Conservation (phyloP, 345 rosid genomes). For the Cochlearia excelsa region DNA sequence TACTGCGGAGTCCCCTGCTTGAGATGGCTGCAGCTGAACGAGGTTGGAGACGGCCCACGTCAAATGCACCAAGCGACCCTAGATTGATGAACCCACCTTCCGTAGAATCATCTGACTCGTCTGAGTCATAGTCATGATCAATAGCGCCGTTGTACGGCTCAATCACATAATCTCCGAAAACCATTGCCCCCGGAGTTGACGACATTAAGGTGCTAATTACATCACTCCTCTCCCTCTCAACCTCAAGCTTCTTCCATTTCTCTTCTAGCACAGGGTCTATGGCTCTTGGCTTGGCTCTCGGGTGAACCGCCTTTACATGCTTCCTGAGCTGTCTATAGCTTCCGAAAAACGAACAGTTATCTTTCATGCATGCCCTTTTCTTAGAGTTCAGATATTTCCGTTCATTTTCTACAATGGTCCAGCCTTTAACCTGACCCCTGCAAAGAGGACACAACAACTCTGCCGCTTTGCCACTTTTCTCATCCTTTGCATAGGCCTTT, state of each 20-base stretch:
- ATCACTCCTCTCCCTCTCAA: constrained; percentile 62
- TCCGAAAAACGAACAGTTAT: constrained; percentile 60
- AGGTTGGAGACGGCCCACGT: constrained; percentile 30
- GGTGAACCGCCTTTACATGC: constrained; percentile 74
- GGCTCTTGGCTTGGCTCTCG: constrained; percentile 67
- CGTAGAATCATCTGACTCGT: constrained; percentile 52
- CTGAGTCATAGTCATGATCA: constrained; percentile 46
- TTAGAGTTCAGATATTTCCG: constrained; percentile 58
- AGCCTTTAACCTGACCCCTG: constrained; percentile 89
- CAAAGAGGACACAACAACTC: constrained; percentile 83
- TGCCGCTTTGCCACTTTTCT: constrained; percentile 47
- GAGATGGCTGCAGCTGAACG: constrained; percentile 37
- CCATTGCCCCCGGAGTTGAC: constrained; percentile 67
- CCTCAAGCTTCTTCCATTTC: constrained; percentile 77
- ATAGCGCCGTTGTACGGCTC: constrained; percentile 51
- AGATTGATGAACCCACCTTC: constrained; percentile 44
- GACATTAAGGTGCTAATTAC: constrained; percentile 71
- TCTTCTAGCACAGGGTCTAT: constrained; percentile 72
- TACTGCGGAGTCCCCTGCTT: constrained; percentile 37
- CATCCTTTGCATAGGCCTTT: constrained; percentile 62
- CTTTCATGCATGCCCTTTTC: constrained; percentile 78
- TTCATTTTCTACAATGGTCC: constrained; percentile 73
- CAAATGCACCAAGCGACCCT: constrained; percentile 40
- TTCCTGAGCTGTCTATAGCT: constrained; percentile 62
- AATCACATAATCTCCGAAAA: constrained; percentile 85